Evolutionary conservation across 371 early-diverging fungal species (phyloP).

Genomic region (Dichotomocladium elegans): DNA sequence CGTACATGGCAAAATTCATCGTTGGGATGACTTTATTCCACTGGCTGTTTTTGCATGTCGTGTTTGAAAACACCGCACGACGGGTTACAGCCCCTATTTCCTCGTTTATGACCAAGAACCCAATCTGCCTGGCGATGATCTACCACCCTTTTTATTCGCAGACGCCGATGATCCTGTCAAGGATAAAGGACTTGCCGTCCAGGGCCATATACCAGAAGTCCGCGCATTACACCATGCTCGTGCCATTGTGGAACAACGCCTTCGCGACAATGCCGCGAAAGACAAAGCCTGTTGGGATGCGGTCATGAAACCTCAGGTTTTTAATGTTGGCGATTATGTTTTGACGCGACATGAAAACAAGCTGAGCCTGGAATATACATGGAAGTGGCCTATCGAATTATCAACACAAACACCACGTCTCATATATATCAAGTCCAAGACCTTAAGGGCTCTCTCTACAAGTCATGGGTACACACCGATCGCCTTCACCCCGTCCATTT

Average conservation of each 20-base stretch:
- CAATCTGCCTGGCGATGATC: constrained; percentile 7
- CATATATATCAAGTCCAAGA: constrained; percentile 5
- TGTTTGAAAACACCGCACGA: constrained; percentile 6
- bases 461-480: constrained; percentile 8
- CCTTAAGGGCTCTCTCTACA: neutral
- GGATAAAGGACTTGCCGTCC: neutral
- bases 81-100: constrained; percentile 12
- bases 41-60: constrained; percentile 13
- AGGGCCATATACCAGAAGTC: neutral
- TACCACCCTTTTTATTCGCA: constrained; percentile 1
- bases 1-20: neutral
- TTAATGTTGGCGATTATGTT: constrained; percentile 16
- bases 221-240: neutral
- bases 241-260: neutral
- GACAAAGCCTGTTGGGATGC: constrained; percentile 23
- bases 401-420: neutral
- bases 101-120: constrained; percentile 16
- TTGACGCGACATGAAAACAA: constrained; percentile 3
- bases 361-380: constrained; percentile 7
- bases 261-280: neutral
- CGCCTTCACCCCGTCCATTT: constrained; percentile 2
- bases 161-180: neutral
- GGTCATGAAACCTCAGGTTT: neutral
- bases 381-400: constrained; percentile 6
- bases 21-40: constrained; percentile 6